Base-by-base conservation (phyloP, 306 rosid genomes). In the Cucumis hystrix region DNA sequence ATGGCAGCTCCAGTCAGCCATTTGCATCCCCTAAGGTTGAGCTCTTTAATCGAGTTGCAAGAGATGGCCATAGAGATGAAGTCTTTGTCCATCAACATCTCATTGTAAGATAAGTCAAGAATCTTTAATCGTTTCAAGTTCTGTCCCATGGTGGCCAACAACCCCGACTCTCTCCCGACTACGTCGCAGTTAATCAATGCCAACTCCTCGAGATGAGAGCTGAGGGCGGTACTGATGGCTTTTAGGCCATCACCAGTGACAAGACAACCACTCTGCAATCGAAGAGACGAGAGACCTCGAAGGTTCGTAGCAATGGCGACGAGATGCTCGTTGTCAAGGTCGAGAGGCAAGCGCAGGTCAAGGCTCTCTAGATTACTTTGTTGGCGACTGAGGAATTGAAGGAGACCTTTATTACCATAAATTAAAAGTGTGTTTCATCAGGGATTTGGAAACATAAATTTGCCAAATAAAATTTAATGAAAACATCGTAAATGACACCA, bases 241-340 rank as follows among this genome's bases (percentile, higher is more conserved):
- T 81, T 89, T 3, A 95, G 77, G 37, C 97, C 99, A 64, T 92
- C 92, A 0, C 99, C 99, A 3, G 85, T 89, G 4, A 90, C 89
- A 7, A 95, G 92, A 52, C 92, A 92, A 41, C 97, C 89, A 59
- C 97, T 95, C 57, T 92, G 97, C 62, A 95, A 95, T 75, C 89
- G 83, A 3, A 95, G 85, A 67, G 82, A 81, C 0, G 80, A 80
- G 8, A 95, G 87, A 18, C 82, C 56, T 18, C 82, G 74, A n/a
- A 88, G 84, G 60, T 86, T 87, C 6, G 11, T 10, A 0, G 99
- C 88, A 6, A 86, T 67, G 18, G 96, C 86, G 5, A 54, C 55
- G 8, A 95, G 88, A 70, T 95, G 99, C 16, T 80, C 81, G 77
- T 95, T 95, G 41, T 79, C 51, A 28, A 95, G 92, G 86, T 95